Base-by-base conservation (phyloP, 2,329 filamentous ascomycete genomes). In the Fusarium virguliforme region DNA sequence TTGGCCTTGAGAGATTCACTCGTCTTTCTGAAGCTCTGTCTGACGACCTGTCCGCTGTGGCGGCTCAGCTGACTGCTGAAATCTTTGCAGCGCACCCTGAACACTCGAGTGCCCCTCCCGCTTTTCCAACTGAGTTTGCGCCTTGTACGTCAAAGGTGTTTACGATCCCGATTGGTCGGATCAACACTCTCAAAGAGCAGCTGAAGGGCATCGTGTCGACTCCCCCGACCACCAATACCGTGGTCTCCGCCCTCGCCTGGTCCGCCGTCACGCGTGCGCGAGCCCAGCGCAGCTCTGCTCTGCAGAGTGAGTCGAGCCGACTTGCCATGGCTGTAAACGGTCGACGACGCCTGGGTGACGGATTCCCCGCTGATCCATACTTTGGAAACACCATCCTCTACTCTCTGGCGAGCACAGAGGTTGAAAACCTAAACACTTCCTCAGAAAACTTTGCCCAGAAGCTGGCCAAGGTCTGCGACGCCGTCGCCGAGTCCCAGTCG, bases 321-420 rank as follows among this genome's bases (percentile, higher is more conserved):
- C 46, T 68, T 15, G 57, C 54, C 4, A 60, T 61, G 43, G 65
- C 65, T 5, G 65, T 68, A 7, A 62, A 68, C 24, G 62, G 61
- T 0, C 57, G 62, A 22, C 34, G 53, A 13, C 65, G 62, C 3
- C 13, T 65, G 12, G 53, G 38, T 3, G 28, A 51, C 3, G 10
- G 30, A 3, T 51, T 65, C 50, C 62, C 65, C 2, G 26, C 58
- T 0, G 2, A 51, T 4, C 57, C 62, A 3, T 68, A 68, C 32
- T 9, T 68, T 18, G 62, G 57, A 18, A 68, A 68, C 32, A 12
- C 22, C 8, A 48, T 68, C 4, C 8, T 68, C 1, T 68, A 68
- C 35, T 40, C 57, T 3, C 18, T 62, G 6, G 28, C 57, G 1
- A 24, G 56, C 1, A 34, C 35, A 4, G 13, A 18, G 4, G 30